These are phyloP conservation scores for Serendipita indica DNA, from an alignment of 768 basidiomycete species.

Conservation along the genomic window DNA sequence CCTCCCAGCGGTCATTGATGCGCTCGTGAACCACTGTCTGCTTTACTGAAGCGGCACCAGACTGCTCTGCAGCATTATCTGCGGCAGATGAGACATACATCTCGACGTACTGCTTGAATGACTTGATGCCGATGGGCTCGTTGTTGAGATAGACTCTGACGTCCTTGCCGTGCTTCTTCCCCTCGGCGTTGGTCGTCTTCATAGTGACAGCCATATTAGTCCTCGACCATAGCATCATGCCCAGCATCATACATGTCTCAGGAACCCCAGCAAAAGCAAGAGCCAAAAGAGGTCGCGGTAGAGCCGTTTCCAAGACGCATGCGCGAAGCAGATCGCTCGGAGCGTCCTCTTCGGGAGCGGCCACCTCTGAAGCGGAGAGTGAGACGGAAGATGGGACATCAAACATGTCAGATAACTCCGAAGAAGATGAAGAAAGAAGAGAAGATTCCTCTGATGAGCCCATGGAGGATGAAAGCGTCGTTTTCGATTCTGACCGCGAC, in stretches of 20 bases:
- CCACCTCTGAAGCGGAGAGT: not conserved
- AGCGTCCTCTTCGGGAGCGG: not conserved
- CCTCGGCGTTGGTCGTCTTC: conserved; percentile 23
- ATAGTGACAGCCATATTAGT: conserved; percentile 94
- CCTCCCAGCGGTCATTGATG: conserved; percentile 75
- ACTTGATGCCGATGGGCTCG: not conserved
- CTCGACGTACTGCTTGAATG: not conserved
- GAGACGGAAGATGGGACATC: not conserved
- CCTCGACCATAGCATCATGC: not conserved
- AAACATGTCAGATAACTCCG: not conserved
- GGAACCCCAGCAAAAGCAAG: not conserved
- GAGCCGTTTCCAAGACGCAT: not conserved
- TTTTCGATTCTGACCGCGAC: not conserved
- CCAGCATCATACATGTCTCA: not conserved
- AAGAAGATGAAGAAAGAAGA: not conserved
- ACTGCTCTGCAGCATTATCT: conserved; percentile 47
- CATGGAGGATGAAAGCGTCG: not conserved
- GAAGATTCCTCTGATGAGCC: not conserved
- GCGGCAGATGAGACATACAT: conserved; percentile 39
- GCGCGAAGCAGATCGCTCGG: not conserved
- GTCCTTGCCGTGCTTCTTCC: conserved; percentile 1
- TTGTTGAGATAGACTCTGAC: conserved; percentile 49
- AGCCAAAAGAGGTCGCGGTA: not conserved
- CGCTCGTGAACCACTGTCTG: conserved; percentile 70
- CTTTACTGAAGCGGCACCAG: conserved; percentile 67